phyloP scores from a whole-genome alignment of 2,329 filamentous ascomycete species.

The Curvularia lunata region DNA sequence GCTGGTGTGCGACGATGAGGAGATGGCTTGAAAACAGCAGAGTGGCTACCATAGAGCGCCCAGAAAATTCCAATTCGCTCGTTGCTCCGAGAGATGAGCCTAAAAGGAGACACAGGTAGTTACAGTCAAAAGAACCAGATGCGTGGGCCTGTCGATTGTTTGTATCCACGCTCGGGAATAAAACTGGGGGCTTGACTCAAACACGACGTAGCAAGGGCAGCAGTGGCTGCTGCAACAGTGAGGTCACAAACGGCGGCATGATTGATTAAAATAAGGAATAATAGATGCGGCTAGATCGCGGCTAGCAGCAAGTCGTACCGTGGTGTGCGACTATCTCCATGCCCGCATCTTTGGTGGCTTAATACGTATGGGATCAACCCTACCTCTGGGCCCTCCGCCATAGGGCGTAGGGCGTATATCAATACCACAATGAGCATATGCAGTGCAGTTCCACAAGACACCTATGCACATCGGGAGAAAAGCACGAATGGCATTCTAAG shows the following conservation, averaged over 20 bases:
- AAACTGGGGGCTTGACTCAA: not conserved
- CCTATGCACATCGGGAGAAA: not conserved
- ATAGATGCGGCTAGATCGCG: not conserved
- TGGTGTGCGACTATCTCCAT: not conserved
- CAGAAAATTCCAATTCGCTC: not conserved
- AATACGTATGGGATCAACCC: not conserved
- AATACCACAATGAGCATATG: not conserved
- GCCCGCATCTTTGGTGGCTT: not conserved
- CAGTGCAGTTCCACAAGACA: not conserved
- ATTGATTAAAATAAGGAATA: not conserved
- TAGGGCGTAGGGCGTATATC: not conserved
- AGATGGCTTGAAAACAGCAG: not conserved
- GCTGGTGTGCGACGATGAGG: not conserved
- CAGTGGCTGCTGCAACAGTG: not conserved
- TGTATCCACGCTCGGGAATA: not conserved
- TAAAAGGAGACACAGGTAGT: not conserved
- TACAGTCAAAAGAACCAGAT: not conserved
- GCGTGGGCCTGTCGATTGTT: not conserved
- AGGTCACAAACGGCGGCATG: not conserved
- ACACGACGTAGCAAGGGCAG: not conserved
- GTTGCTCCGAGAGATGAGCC: not conserved
- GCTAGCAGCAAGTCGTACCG: not conserved
- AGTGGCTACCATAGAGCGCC: not conserved
- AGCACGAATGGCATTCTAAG: not conserved
- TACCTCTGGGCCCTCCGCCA: not conserved